Conservation (phyloP, 139 green algal genomes). For the Dunaliella primolecta region DNA sequence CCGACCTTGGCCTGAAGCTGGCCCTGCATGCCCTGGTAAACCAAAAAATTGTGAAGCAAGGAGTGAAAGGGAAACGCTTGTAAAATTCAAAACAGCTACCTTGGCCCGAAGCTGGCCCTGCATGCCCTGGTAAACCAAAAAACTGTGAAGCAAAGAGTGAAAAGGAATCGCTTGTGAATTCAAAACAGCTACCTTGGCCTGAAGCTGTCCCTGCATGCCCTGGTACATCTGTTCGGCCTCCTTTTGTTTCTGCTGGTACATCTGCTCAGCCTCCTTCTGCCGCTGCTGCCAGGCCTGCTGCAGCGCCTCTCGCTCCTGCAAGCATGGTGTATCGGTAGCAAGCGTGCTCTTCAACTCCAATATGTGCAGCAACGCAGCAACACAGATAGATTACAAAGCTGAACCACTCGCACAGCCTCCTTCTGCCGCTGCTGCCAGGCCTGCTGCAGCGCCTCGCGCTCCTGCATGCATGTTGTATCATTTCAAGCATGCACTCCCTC, state of each 20-base stretch:
- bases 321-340: not conserved
- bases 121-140: too few relatives aligned
- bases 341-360: not conserved
- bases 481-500: not conserved
- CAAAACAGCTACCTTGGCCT: constrained; percentile 12
- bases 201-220: constrained; percentile 22
- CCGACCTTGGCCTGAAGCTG: too few relatives aligned
- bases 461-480: not conserved
- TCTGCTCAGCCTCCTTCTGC: not conserved
- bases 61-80: too few relatives aligned
- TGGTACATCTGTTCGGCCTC: constrained; percentile 1
- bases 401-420: not conserved
- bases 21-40: too few relatives aligned
- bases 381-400: too few relatives aligned
- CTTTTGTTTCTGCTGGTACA: not conserved
- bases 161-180: too few relatives aligned
- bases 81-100: too few relatives aligned
- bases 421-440: constrained; percentile 3
- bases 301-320: not conserved
- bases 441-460: not conserved
- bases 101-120: too few relatives aligned
- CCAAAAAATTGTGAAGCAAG: too few relatives aligned
- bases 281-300: constrained; percentile 5
- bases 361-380: too few relatives aligned
- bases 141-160: too few relatives aligned